Evolutionary conservation across 2,329 filamentous ascomycete genomes (phyloP), one percentile per base, ranked within the genome.

Genomic region (Onygena corvina): DNA sequence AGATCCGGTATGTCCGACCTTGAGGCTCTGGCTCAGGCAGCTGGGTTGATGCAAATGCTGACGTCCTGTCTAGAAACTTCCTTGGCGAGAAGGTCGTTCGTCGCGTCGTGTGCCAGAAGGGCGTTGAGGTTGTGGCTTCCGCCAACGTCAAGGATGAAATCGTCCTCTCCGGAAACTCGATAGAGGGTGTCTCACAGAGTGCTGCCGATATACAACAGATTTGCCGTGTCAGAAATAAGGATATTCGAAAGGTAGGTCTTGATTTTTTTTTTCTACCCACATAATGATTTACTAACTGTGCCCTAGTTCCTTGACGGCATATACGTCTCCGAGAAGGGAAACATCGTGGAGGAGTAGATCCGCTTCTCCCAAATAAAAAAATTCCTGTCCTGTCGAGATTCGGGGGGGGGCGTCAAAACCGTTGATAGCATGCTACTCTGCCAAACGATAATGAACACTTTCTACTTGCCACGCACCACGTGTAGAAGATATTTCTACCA

Each of bases 141-240:
- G 81, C 86, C 77, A 80, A 81, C 75, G 82, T 89, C 74, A 98
- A 98, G 86, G 92, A 98, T 72, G 89, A 98, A 83, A 84, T 98
- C 57, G 76, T 90, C 71, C 77, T 98, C 64, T 77, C 70, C 61
- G 92, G 92, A 66, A 98, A 95, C 86, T 93, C 85, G 56, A 79
- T 98, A 64, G 93, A 98, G 80, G 81, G 82, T 70, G 92, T 98
- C 60, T 98, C 92, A 67, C 92, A 98, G 79, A 88, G 83, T 69
- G 92, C 92, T 61, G 92, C 92, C 74, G 92, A 98, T 73, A 95
- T 98, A 72, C 92, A 98, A 80, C 92, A 98, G 76, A 89, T 92
- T 76, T 98, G 92, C 88, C 82, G 82, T 76, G 92, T 98, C 74
- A 83, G 88, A 74, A 98, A 98, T 86, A 98, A 98, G 88, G 92